Evolutionary conservation across 805 yeast genomes (phyloP), one percentile per base, ranked within the genome.

Genomic region (Wickerhamomyces ciferrii): DNA sequence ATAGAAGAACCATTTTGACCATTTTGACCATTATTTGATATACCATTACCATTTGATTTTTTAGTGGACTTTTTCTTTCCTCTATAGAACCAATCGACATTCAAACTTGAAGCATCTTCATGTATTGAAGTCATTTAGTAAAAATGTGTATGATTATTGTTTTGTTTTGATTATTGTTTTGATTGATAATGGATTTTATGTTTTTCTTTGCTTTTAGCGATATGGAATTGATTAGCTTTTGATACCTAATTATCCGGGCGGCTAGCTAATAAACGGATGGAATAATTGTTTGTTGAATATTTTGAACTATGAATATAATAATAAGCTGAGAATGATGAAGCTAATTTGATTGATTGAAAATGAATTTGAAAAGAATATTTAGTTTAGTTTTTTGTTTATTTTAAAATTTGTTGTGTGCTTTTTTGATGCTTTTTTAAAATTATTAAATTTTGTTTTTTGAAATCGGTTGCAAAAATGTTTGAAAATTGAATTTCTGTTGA

Each of bases 1-100:
- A 7, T 5, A n/a, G 19, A n/a, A 32, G 43, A 18, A 15, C 36
- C 32, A 29, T 34, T 20, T 20, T 38, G 21, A 31, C n/a, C 19
- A 19, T 8, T 4, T 19, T n/a, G n/a, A n/a, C 27, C 19, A 32
- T 32, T 32, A n/a, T 15, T 32, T n/a, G n/a, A n/a, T n/a, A n/a
- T n/a, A 32, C 19, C 35, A 15, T 5, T n/a, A 32, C 19, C 19
- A 27, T 23, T 23, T 23, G 25, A 8, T 23, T 63, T 55, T 43
- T 52, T 62, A 42, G n/a, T n/a, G n/a, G 58, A 47, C 44, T 79
- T 71, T 37, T 83, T 81, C 59, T 83, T 83, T n/a, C 91, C 91
- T 55, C 89, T 71, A 59, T 86, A 86, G 24, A 87, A 69, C 96
- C 96, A 87, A 58, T 86, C 95, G 13, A 87, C 90, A 54, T 86